Base-by-base conservation (phyloP, 2,329 filamentous ascomycete genomes). In the Penicillium janthinellum region DNA sequence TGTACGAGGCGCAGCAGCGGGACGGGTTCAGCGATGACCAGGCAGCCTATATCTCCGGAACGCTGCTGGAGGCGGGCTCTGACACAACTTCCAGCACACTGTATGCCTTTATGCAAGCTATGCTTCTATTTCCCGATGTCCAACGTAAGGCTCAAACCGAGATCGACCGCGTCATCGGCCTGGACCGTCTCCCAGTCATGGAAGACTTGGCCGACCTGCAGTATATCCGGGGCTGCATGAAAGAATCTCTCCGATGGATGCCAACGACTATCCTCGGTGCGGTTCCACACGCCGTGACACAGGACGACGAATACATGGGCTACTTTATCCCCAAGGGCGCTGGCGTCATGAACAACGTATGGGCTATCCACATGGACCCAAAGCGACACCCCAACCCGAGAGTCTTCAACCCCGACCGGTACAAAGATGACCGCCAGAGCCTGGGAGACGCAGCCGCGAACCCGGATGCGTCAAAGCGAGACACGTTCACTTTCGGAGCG, bases 401-500 rank as follows among this genome's bases (percentile, higher is more conserved):
- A 28, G 61, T 45, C 6, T 81, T 81, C 66, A 65, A 77, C 25
- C 79, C 79, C 0, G 70, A 70, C 1, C 73, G 78, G 28, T 81
- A 64, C 45, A 14, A 55, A 12, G 59, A 67, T 59, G 55, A 73
- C 69, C 11, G 74, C 76, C 47, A 70, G 63, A 44, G 73, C 70
- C 15, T 70, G 49, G 75, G 76, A 22, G 73, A 77, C 45, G 68
- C 74, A 2, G 69, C 70, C 5, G 63, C 61, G 0, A 73, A 79
- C 22, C 61, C 75, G 0, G 77, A 81, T 54, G 70, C 73, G 0
- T 70, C 72, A 1, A 76, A 83, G 65, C 76, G 83, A 14, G 83
- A 85, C 50, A 79, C 82, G 8, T 86, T 83, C 68, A 79, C 77
- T 0, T 87, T 85, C 56, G 84, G 85, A 20, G 81, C 81, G 8